Conservation (phyloP, 441 rosid species). For the Adansonia gregorii region DNA sequence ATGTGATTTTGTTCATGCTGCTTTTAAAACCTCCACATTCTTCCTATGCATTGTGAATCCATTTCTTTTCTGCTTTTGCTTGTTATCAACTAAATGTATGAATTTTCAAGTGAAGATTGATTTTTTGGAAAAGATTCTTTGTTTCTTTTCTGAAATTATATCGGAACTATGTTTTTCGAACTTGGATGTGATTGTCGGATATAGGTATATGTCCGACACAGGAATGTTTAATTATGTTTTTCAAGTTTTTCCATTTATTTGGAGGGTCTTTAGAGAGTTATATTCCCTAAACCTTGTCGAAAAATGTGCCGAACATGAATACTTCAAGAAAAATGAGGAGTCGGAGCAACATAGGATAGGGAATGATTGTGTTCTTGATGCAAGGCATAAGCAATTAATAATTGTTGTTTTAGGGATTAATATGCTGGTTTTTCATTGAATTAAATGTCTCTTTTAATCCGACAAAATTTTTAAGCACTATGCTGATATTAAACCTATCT, state of each 20-base stretch:
- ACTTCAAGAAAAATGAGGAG: no score
- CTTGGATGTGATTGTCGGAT: no score
- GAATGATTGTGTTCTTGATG: not conserved
- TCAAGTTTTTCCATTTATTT: no score
- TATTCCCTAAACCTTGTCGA: no score
- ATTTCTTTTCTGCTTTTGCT: not conserved
- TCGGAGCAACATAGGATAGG: not conserved
- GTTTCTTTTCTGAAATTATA: not conserved
- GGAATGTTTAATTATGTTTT: no score
- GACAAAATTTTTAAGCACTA: not conserved
- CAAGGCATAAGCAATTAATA: not conserved
- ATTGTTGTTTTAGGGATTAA: constrained; percentile 13
- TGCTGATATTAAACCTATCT: constrained; percentile 13
- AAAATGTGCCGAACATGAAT: no score
- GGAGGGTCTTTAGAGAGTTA: no score
- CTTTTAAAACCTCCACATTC: not conserved
- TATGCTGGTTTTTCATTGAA: not conserved
- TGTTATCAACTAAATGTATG: not conserved
- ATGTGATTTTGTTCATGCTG: not conserved
- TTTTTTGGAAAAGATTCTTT: not conserved
- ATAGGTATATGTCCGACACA: no score
- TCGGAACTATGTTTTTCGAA: no score
- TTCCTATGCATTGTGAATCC: not conserved
- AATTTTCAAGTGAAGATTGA: not conserved
- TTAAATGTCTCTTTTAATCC: not conserved